Percentiles rank a stretch among this genome's conserved stretches.
phyloP scores from a whole-genome alignment of 2,329 filamentous ascomycete genomes.

The Monilinia fructicola region DNA sequence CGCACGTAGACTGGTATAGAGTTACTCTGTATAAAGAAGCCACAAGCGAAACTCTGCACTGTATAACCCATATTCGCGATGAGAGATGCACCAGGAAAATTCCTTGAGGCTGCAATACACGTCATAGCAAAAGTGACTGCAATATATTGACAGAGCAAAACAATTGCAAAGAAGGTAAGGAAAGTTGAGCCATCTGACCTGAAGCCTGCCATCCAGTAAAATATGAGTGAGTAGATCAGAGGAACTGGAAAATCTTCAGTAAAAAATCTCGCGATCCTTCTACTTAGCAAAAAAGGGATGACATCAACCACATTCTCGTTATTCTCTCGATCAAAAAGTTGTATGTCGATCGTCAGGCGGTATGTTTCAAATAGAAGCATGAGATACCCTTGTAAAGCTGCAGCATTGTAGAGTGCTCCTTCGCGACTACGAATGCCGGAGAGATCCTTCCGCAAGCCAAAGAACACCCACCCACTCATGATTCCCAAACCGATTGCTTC shows the following conservation, averaged over 20 bases:
- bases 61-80: constrained; percentile 73
- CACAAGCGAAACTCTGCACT: constrained; percentile 70
- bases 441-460: constrained; percentile 61
- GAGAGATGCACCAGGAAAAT: constrained; percentile 69
- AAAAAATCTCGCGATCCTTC: constrained; percentile 65
- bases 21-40: constrained; percentile 73
- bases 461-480: constrained; percentile 72
- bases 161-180: constrained; percentile 69
- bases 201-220: constrained; percentile 78
- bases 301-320: constrained; percentile 71
- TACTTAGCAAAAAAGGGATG: constrained; percentile 67
- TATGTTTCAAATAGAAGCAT: constrained; percentile 76
- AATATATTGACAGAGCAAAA: constrained; percentile 70
- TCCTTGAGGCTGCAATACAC: constrained; percentile 63
- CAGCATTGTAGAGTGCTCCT: constrained; percentile 69
- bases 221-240: constrained; percentile 66
- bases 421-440: constrained; percentile 72
- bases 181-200: constrained; percentile 63
- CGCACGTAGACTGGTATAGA: constrained; percentile 75
- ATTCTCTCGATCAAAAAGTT: constrained; percentile 72
- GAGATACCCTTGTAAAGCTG: constrained; percentile 72
- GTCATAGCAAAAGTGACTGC: constrained; percentile 69
- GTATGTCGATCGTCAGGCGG: constrained; percentile 71
- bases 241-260: constrained; percentile 74
- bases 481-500: constrained; percentile 71